Evolutionary conservation across 192 early-diverging fungal species (phyloP).

Genomic region (Coemansia biformis): DNA sequence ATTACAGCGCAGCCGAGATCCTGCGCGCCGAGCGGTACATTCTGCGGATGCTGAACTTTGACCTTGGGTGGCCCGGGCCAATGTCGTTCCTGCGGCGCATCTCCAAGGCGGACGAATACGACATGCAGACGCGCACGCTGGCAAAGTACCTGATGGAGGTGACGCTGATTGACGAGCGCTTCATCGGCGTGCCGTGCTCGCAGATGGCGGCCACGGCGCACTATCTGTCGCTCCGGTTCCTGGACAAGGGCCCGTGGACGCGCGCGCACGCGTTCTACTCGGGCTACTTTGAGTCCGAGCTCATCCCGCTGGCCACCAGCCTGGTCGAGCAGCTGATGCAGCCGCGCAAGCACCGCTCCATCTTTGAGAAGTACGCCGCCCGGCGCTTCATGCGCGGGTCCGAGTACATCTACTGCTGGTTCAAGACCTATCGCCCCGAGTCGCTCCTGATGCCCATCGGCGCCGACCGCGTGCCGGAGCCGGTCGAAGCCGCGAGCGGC

Average conservation of each 20-base stretch:
- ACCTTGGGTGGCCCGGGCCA: conserved; percentile 56
- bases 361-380: conserved; percentile 50
- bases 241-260: conserved; percentile 48
- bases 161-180: conserved; percentile 55
- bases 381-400: conserved; percentile 38
- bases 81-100: conserved; percentile 56
- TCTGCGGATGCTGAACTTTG: conserved; percentile 54
- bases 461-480: conserved; percentile 4
- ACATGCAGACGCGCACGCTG: conserved; percentile 52
- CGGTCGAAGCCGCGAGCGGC: not conserved
- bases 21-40: conserved; percentile 55
- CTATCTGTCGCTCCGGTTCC: conserved; percentile 40
- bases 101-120: conserved; percentile 57
- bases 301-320: conserved; percentile 41
- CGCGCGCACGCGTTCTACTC: conserved; percentile 58
- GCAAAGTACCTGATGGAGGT: conserved; percentile 60
- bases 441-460: conserved; percentile 4
- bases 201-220: conserved; percentile 49
- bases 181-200: conserved; percentile 49
- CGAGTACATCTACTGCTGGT: conserved; percentile 36
- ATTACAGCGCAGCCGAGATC: conserved; percentile 48
- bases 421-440: conserved; percentile 8
- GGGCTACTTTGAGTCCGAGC: conserved; percentile 62
- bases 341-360: conserved; percentile 30
- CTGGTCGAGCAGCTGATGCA: conserved; percentile 54